Evolutionary conservation across 75 land plant genomes (phyloP), one percentile per base, ranked within the genome.

Genomic region (Pinus tabuliformis): DNA sequence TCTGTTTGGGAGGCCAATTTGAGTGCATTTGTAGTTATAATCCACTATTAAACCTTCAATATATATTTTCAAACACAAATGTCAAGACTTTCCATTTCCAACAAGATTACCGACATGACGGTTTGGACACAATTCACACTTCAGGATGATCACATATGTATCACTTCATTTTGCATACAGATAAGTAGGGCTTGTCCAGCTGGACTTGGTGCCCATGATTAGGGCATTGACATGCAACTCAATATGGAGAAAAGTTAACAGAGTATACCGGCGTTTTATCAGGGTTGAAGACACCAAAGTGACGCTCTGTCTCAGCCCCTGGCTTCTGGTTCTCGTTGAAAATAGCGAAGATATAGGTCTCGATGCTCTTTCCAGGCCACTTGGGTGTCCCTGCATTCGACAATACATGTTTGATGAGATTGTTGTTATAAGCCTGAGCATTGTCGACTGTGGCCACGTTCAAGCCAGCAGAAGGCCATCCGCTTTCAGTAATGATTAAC

Each of bases 251-350:
- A 56, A 90, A 28, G 1, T 93, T 91, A 78, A 75, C 80, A 26
- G 90, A 86, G 75, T 94, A 94, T 16, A 88, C 92, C 15, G 92
- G 89, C 7, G 80, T 74, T 28, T 90, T 57, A 78, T 92, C 86
- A n/a, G 97, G 86, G 26, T 73, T 45, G 77, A 94, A 92, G 57
- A 94, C 79, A 12, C 97, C 97, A 59, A 84, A 94, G 62, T 90
- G 85, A 45, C 83, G 66, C 81, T 94, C 97, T 21, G 92, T 80
- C 42, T 77, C 79, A 2, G 83, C 58, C 9, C 91, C 85, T 1
- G 82, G 81, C 76, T 92, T 95, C 37, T 81, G 77, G 58, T 95
- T 76, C 89, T 92, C 95, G 72, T 92, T 87, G 76, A 89, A 95
- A 68, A 92, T 73, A 1, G 88, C 78, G 79, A 90, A 92, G 36